Percentiles rank a stretch among this genome's conserved stretches.
phyloP scores from a whole-genome alignment of 805 yeast genomes.

The Zygosaccharomyces bisporus region DNA sequence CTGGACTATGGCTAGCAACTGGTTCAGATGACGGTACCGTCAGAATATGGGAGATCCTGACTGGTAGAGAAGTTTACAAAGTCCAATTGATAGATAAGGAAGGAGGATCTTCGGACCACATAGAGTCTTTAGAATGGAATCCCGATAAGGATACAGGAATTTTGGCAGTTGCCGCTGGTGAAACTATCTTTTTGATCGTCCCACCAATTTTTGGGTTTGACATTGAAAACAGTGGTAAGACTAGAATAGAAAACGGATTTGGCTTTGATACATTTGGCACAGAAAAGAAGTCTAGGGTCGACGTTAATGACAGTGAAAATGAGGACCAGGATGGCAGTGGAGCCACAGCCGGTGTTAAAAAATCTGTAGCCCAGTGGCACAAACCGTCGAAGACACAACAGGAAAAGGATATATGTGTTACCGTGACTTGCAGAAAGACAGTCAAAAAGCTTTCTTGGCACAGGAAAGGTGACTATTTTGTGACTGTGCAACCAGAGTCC shows the following conservation, averaged over 20 bases:
- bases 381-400: slow-evolving; percentile 66
- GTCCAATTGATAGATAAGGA: slow-evolving; percentile 48
- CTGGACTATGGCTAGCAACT: slow-evolving; percentile 93
- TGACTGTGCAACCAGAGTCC: slow-evolving; percentile 92
- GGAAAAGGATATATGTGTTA: slow-evolving; percentile 65
- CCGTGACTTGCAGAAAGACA: slow-evolving; percentile 60
- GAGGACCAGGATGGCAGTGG: slow-evolving; percentile 42
- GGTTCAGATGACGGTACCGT: slow-evolving; percentile 97
- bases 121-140: slow-evolving; percentile 85
- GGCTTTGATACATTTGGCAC: slow-evolving; percentile 70
- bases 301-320: slow-evolving; percentile 40
- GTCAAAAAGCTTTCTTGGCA: slow-evolving; percentile 92
- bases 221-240: slow-evolving; percentile 74
- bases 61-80: slow-evolving; percentile 89
- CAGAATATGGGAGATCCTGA: slow-evolving; percentile 92
- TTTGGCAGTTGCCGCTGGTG: slow-evolving; percentile 81
- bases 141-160: slow-evolving; percentile 74
- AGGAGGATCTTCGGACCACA: slow-evolving; percentile 66
- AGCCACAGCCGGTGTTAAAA: slow-evolving; percentile 34
- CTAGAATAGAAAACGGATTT: slow-evolving; percentile 84
- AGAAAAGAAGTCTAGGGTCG: slow-evolving; percentile 42
- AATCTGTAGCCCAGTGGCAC: slow-evolving; percentile 74
- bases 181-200: slow-evolving; percentile 67
- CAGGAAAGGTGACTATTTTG: slow-evolving; percentile 94
- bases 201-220: slow-evolving; percentile 92